These are phyloP conservation scores for Phytophthora cactorum DNA, from an alignment of 352 stramenopile species.

Conservation along the genomic window DNA sequence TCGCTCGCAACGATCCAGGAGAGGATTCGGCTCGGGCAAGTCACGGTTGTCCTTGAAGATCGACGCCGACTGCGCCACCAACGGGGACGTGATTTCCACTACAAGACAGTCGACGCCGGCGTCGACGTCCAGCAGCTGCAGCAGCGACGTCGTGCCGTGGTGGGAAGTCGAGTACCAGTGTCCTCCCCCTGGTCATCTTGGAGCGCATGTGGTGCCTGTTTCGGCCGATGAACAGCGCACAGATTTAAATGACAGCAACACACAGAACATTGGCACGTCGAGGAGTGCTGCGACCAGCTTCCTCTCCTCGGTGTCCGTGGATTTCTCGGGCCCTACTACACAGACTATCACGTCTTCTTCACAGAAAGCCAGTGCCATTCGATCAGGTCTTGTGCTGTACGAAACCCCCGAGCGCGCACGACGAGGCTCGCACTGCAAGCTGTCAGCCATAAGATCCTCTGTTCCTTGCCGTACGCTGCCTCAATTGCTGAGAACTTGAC, in stretches of 20 bases:
- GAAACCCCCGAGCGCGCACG: conserved; percentile 57
- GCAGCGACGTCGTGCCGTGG: conserved; percentile 47
- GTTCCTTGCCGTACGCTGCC: conserved; percentile 38
- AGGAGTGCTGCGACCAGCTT: conserved; percentile 6
- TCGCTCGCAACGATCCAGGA: conserved; percentile 27
- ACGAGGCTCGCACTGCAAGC: conserved; percentile 33
- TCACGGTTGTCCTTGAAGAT: conserved; percentile 39
- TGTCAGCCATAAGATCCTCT: conserved; percentile 15
- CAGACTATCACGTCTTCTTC: background rate
- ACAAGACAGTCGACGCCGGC: conserved; percentile 34
- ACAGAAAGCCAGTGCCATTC: conserved; percentile 9
- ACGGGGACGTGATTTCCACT: conserved; percentile 3
- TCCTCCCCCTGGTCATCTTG: conserved; percentile 58
- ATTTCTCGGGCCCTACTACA: conserved; percentile 11
- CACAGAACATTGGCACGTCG: background rate
- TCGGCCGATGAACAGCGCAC: conserved; percentile 22
- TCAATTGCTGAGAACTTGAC: background rate
- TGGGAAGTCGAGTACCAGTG: conserved; percentile 67
- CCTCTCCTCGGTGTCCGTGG: background rate
- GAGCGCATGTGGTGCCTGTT: conserved; percentile 53
- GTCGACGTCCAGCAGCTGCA: conserved; percentile 43
- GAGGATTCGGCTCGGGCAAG: conserved; percentile 29
- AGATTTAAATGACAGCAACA: background rate
- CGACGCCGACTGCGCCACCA: conserved; percentile 31
- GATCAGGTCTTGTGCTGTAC: conserved; percentile 23